phyloP scores from a whole-genome alignment of 208 protist species.

The Leishmania guyanensis region DNA sequence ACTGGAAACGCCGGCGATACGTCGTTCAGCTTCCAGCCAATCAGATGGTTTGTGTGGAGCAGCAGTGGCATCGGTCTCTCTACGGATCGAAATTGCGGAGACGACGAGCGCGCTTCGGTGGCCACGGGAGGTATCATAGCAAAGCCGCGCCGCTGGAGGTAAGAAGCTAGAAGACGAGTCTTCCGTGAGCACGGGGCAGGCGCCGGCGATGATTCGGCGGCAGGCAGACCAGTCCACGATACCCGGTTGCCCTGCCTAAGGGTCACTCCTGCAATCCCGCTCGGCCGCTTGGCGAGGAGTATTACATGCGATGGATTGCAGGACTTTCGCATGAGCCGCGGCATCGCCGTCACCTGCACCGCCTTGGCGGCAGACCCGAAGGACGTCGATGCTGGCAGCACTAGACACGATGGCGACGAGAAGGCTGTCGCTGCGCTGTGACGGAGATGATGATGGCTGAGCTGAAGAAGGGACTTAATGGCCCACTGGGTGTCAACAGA shows the following conservation, averaged over 20 bases:
- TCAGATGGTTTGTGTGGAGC: conserved; percentile 74
- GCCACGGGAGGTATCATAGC: background rate
- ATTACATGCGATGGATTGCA: conserved; percentile 19
- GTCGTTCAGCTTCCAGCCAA: conserved; percentile 59
- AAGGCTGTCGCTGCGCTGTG: conserved; percentile 2
- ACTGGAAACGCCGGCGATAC: conserved; percentile 38
- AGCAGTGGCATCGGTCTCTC: conserved; percentile 34
- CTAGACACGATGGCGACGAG: background rate
- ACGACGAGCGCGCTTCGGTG: background rate
- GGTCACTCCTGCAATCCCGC: conserved; percentile 38
- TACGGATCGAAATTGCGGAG: conserved; percentile 1
- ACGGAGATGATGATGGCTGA: conserved; percentile 30
- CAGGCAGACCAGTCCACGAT: conserved; percentile 10
- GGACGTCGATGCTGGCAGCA: background rate
- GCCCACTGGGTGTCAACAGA: conserved; percentile 30
- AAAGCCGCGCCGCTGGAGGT: conserved; percentile 37
- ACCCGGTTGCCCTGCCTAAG: conserved; percentile 21
- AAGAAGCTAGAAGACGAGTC: conserved; percentile 23
- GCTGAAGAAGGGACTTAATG: conserved; percentile 28
- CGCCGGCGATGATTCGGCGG: background rate
- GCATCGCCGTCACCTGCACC: conserved; percentile 17
- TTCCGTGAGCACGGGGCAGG: conserved; percentile 9
- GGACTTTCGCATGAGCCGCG: conserved; percentile 15
- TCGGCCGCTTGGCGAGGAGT: conserved; percentile 37
- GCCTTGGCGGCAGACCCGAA: conserved; percentile 3